Percentiles rank a stretch among this genome's conserved stretches.
These are phyloP conservation scores for Ambrosiella xylebori DNA, from an alignment of 2,329 filamentous ascomycete species.

Conservation along the genomic window DNA sequence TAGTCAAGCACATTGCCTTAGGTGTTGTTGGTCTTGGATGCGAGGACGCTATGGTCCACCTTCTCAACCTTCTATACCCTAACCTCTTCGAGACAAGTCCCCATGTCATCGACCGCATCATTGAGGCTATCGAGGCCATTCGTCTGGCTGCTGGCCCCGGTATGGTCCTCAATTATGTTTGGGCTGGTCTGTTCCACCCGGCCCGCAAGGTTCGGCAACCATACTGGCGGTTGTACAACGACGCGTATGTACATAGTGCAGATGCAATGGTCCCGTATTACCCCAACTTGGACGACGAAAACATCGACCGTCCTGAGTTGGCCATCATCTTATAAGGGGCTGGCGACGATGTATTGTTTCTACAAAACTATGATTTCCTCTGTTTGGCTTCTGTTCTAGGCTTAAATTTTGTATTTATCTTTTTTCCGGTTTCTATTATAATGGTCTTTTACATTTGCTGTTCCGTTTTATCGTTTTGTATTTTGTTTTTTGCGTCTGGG, in stretches of 20 bases:
- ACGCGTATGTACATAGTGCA: slow-evolving; percentile 83
- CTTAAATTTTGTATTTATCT: neutral
- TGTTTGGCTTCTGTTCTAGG: neutral
- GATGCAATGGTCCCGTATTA: slow-evolving; percentile 97
- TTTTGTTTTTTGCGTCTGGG: neutral
- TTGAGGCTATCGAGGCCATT: slow-evolving; percentile 93
- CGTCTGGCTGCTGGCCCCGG: slow-evolving; percentile 85
- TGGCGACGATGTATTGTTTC: neutral
- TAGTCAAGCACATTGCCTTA: slow-evolving; percentile 94
- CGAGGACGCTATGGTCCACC: slow-evolving; percentile 95
- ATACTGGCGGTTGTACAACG: slow-evolving; percentile 95
- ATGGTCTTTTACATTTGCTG: neutral
- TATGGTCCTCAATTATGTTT: slow-evolving; percentile 92
- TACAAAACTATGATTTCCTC: neutral
- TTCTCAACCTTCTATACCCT: slow-evolving; percentile 88
- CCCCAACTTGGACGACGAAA: slow-evolving; percentile 67
- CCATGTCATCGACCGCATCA: slow-evolving; percentile 94
- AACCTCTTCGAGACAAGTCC: slow-evolving; percentile 97
- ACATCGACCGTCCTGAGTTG: slow-evolving; percentile 61
- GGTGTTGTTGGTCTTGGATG: slow-evolving; percentile 95
- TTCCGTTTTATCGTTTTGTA: neutral
- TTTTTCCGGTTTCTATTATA: neutral
- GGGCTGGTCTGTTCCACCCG: slow-evolving; percentile 93
- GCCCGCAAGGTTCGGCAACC: slow-evolving; percentile 85
- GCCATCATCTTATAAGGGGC: slow-evolving; percentile 55